These are phyloP conservation scores for Podila horticola DNA, from an alignment of 192 early-diverging fungal species.

Conservation along the genomic window DNA sequence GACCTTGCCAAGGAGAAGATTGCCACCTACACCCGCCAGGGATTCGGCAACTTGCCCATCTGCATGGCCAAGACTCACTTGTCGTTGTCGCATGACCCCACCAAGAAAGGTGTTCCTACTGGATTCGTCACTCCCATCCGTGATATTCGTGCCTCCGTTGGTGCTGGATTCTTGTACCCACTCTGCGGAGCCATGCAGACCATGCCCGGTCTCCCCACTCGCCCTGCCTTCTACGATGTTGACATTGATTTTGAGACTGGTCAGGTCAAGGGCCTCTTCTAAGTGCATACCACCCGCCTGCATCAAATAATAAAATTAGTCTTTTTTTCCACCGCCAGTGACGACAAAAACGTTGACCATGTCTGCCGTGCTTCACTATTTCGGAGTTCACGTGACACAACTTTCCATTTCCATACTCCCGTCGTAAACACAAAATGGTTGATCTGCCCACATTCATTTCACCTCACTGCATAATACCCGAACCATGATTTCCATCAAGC, in stretches of 20 bases:
- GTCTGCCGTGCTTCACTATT: no score
- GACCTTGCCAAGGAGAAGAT: conserved; percentile 91
- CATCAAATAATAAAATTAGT: no score
- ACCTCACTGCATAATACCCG: background rate
- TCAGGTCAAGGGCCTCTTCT: conserved; percentile 90
- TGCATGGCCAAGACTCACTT: conserved; percentile 99
- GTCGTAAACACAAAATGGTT: no score
- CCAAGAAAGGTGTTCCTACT: conserved; percentile 91
- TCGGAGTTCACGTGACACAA: no score
- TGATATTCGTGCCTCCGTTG: conserved; percentile 94
- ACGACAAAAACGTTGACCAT: no score
- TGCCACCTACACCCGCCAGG: conserved; percentile 84
- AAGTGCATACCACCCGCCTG: conserved; percentile 8
- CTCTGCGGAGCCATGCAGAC: conserved; percentile 97
- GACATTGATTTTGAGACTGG: conserved; percentile 90
- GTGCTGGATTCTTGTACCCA: conserved; percentile 98
- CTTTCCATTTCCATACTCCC: no score
- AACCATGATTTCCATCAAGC: conserved; percentile 86
- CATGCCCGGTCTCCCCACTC: conserved; percentile 97
- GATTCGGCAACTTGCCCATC: conserved; percentile 90
- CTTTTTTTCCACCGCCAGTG: background rate
- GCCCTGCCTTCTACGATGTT: conserved; percentile 97
- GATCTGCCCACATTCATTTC: no score
- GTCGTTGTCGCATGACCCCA: conserved; percentile 91
- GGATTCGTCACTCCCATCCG: conserved; percentile 94